Evolutionary conservation across 306 rosid genomes (phyloP), one percentile per base, ranked within the genome.

Genomic region (Fragaria nilgerrensis): DNA sequence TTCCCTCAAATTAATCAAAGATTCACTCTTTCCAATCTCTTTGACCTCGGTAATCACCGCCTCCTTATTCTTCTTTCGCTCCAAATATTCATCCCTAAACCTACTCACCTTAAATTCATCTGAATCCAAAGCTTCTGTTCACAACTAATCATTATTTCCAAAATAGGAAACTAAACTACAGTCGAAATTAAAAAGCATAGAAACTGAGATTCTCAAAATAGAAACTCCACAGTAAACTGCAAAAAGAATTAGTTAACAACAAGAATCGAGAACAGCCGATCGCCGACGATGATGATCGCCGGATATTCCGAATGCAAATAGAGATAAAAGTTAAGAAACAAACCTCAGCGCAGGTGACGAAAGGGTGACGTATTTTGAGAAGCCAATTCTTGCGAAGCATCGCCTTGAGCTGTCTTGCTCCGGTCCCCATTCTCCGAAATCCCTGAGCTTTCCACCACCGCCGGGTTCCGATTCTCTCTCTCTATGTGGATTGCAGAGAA

Each of bases 381-480:
- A 95, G 97, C 87, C 93, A 95, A 69, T 92, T 94, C 89, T 94
- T 94, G 77, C 95, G 82, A 63, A 94, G 97, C 96, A 94, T 94
- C 14, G 87, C 86, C 88, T 92, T 89, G 82, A 95, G 85, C 91
- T 95, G 96, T 50, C 96, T 83, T 79, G 80, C 47, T 17, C 90
- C 87, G 72, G 86, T 85, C 66, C 89, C 96, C 98, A 95, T 92
- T 27, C 32, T 56, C 53, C 32, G 48, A 11, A 9, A 56, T 25
- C 62, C 62, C 14, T 22, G 1, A 22, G 64, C 36, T 56, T 1
- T 5, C 23, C 58, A 19, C 58, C 52, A 50, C 58, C 58, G 22
- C 58, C 58, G 58, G 5, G 27, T 59, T 25, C 37, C 58, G 27
- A 58, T 61, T 61, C 19, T 27, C 66, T 61, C 7, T 12, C 1